phyloP scores from a whole-genome alignment of 495 filamentous ascomycete genomes.

The Hyaloscypha variabilis region DNA sequence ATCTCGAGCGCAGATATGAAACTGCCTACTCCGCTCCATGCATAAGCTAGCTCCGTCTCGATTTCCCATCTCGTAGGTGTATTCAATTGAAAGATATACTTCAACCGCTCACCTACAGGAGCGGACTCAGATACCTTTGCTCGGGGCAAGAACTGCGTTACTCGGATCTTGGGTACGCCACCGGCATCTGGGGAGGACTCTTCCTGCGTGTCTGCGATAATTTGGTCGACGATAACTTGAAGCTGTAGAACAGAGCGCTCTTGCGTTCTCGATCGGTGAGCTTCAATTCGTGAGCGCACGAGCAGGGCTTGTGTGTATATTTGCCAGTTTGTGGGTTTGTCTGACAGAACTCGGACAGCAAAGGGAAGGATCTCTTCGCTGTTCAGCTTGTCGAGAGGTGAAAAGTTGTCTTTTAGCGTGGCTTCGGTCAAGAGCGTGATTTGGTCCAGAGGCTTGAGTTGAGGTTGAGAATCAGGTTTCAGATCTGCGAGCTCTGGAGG shows the following conservation, averaged over 20 bases:
- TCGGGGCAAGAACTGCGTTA: constrained; percentile 82
- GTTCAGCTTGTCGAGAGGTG: constrained; percentile 81
- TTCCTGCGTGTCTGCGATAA: constrained; percentile 78
- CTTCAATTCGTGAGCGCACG: constrained; percentile 85
- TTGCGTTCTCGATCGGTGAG: constrained; percentile 78
- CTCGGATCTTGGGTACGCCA: constrained; percentile 41
- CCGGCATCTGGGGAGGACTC: constrained; percentile 4
- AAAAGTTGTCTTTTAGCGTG: constrained; percentile 83
- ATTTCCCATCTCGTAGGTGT: constrained; percentile 91
- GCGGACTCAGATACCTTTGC: constrained; percentile 78
- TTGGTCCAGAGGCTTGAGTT: constrained; percentile 78
- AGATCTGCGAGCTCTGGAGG: constrained; percentile 62
- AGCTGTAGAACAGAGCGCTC: constrained; percentile 91
- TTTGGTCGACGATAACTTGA: constrained; percentile 94
- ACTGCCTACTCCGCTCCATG: constrained; percentile 86
- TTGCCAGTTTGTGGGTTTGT: constrained; percentile 95
- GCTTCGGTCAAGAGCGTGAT: constrained; percentile 84
- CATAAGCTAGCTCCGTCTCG: constrained; percentile 87
- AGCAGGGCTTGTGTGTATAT: constrained; percentile 93
- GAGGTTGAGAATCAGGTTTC: constrained; percentile 79
- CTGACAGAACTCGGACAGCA: constrained; percentile 82
- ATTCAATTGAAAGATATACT: constrained; percentile 78
- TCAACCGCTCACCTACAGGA: constrained; percentile 70
- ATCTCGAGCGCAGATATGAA: constrained; percentile 92
- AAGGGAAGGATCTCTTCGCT: constrained; percentile 92